Evolutionary conservation across 768 basidiomycete genomes (phyloP), one percentile per base, ranked within the genome.

Genomic region (Boletus insuetus): DNA sequence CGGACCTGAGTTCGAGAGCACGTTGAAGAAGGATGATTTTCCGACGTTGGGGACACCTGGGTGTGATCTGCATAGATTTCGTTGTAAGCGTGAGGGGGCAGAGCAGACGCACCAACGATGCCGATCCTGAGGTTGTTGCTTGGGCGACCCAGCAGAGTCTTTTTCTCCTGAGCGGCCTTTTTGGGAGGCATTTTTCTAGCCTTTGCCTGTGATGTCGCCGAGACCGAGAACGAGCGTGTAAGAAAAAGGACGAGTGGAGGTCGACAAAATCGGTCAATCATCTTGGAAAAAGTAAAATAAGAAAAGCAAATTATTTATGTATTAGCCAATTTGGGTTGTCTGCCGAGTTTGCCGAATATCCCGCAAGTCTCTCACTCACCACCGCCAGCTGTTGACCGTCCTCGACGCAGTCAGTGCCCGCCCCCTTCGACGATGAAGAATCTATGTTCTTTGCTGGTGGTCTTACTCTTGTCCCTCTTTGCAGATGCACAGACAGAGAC

Each of bases 11-110:
- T 94, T 84, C 32, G 96, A 95, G 49, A 98, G 83, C 38, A 81
- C 89, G 73, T 99, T 99, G 84, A 99, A 99, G 75, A 98, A 96
- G n/a, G 94, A 97, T 0, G 92, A 94, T 74, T 99, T 98, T 59
- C 97, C 97, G 63, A 98, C 96, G 71, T 99, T 98, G 50, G 96
- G 94, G 39, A 97, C 74, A 70, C 91, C 91, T 94, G 7, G 49
- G 39, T 43, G 29, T 38, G 55, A 56, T 69, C 35, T 22, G 31
- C 6, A 6, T 57, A 24, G 29, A 49, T 40, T 54, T 31, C 26
- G 37, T 8, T 19, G 46, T 10, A 4, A 26, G 11, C 37, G 22
- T 3, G 32, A 26, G 17, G 11, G 29, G 31, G 37, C 2, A 24
- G 35, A n/a, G 53, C 55, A 58, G 58, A 66, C 75, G 82, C 86